These are phyloP conservation scores for Castanospermum australe DNA, from an alignment of 306 rosid species.

Conservation along the genomic window DNA sequence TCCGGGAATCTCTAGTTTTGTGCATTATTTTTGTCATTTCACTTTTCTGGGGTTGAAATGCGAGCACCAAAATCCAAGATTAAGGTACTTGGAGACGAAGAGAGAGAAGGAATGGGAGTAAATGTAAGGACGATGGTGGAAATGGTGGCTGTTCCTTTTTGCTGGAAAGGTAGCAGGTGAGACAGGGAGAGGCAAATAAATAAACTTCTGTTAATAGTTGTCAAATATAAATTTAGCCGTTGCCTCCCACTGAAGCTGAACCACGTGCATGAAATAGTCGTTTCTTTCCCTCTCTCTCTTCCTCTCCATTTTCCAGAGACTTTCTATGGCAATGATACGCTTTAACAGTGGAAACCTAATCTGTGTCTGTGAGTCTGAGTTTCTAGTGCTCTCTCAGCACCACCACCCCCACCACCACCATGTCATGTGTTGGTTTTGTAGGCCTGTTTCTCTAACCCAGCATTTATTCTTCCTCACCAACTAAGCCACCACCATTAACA, in stretches of 20 bases:
- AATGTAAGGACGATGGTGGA: constrained; percentile 39
- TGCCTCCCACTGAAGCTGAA: constrained; percentile 61
- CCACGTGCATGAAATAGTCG: constrained; percentile 69
- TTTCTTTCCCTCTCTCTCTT: background rate
- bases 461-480: constrained; percentile 86
- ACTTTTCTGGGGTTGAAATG: constrained; percentile 26
- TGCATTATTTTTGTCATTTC: background rate
- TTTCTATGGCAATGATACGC: constrained; percentile 27
- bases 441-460: constrained; percentile 47
- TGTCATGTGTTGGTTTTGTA: constrained; percentile 34
- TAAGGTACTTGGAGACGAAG: background rate
- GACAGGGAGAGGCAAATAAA: constrained; percentile 52
- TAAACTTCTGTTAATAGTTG: constrained; percentile 36
- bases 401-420: constrained; percentile 25
- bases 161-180: constrained; percentile 75
- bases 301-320: constrained; percentile 4
- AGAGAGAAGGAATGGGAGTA: constrained; percentile 39
- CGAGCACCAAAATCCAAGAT: constrained; percentile 42
- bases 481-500: constrained; percentile 37
- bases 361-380: constrained; percentile 20
- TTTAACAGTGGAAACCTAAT: constrained; percentile 37
- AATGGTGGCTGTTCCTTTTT: constrained; percentile 56
- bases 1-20: constrained; percentile 25
- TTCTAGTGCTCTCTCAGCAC: constrained; percentile 18
- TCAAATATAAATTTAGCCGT: constrained; percentile 46